These are phyloP conservation scores for Pseudopediastrum boryanum DNA, from an alignment of 139 green algal species.

Conservation along the genomic window DNA sequence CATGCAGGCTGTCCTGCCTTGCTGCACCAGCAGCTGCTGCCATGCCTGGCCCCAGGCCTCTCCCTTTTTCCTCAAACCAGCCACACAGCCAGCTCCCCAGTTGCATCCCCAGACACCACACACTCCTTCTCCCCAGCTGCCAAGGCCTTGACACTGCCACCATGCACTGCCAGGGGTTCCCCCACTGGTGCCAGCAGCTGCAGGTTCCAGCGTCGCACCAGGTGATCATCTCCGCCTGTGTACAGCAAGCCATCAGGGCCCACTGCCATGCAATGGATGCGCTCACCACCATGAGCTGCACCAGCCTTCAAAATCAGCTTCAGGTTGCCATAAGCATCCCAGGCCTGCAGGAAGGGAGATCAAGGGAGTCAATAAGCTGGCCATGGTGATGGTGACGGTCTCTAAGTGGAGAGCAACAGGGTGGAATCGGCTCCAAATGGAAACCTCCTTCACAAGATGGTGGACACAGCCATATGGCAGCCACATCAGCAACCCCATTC, in stretches of 20 bases:
- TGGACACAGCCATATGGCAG: too few relatives aligned
- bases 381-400: too few relatives aligned
- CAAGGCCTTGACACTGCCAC: constrained; percentile 59
- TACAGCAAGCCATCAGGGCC: constrained; percentile 66
- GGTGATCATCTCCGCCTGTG: constrained; percentile 71
- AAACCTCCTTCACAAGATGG: too few relatives aligned
- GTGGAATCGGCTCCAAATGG: too few relatives aligned
- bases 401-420: too few relatives aligned
- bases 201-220: constrained; percentile 51
- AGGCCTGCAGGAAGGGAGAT: too few relatives aligned
- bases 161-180: constrained; percentile 58
- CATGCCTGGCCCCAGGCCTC: too few relatives aligned
- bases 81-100: constrained; percentile 72
- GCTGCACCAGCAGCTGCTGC: too few relatives aligned
- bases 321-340: constrained; percentile 59
- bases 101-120: constrained; percentile 68
- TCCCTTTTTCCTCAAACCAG: constrained; percentile 28
- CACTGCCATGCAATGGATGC: constrained; percentile 57
- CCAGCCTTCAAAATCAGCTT: constrained; percentile 58
- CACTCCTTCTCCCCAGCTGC: constrained; percentile 49
- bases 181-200: constrained; percentile 42
- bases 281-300: constrained; percentile 61
- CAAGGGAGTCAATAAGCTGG: too few relatives aligned
- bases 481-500: too few relatives aligned
- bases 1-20: too few relatives aligned